Conservation (phyloP, 208 protist genomes). For the Leishmania gerbilli region DNA sequence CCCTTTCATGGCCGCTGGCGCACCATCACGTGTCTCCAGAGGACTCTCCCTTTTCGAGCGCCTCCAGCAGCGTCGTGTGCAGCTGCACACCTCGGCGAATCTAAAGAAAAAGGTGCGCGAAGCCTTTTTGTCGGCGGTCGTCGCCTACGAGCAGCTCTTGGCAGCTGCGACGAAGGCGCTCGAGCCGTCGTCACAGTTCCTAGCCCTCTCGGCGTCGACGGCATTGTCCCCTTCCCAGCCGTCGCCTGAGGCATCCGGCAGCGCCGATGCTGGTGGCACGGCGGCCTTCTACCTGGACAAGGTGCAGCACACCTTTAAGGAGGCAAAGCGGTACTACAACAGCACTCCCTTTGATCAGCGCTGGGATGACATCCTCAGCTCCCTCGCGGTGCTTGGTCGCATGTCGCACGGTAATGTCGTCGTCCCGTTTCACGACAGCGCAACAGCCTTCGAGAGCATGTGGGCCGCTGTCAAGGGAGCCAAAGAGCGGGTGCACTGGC, state of each 20-base stretch:
- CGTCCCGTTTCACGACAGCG: conserved; percentile 73
- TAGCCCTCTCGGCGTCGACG: not conserved
- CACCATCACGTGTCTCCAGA: not conserved
- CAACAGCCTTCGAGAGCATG: conserved; percentile 75
- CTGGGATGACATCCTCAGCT: conserved; percentile 70
- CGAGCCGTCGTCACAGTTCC: not conserved
- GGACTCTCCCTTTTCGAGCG: conserved; percentile 10
- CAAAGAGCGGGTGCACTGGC: conserved; percentile 75
- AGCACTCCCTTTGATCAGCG: conserved; percentile 67
- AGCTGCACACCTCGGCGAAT: conserved; percentile 25
- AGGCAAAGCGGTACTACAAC: conserved; percentile 34
- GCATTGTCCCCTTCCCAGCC: not conserved
- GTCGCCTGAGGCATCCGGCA: not conserved
- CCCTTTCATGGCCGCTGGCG: not conserved
- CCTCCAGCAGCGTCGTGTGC: conserved; percentile 20
- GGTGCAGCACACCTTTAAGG: conserved; percentile 28
- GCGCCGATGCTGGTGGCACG: not conserved
- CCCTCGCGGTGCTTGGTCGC: conserved; percentile 65
- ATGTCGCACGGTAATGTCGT: conserved; percentile 71
- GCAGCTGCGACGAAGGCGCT: not conserved
- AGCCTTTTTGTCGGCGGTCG: conserved; percentile 13
- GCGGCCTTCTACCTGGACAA: conserved; percentile 35
- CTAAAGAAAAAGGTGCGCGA: conserved; percentile 18
- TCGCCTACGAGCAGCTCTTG: conserved; percentile 12
- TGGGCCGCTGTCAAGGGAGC: conserved; percentile 88